Conservation (phyloP, 2,329 filamentous ascomycete species). For the Penicillium vulpinum region DNA sequence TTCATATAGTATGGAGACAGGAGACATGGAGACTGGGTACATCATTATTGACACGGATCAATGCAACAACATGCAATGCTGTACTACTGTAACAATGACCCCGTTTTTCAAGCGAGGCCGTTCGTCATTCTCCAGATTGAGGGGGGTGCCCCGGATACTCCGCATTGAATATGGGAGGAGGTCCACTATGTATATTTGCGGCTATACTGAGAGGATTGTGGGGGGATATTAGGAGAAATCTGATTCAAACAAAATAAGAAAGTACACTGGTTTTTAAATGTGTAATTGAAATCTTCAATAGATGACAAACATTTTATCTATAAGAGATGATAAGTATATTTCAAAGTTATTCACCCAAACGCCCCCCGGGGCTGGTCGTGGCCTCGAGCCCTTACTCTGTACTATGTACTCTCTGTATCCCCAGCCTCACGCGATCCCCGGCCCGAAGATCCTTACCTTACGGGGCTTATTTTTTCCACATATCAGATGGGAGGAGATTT, state of each 20-base stretch:
- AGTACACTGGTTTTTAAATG: too few species aligned
- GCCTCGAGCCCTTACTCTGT: neutral
- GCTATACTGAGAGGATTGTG: neutral
- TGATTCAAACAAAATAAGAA: neutral
- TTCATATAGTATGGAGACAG: conserved; percentile 18
- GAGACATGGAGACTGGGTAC: neutral
- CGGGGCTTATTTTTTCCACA: conserved; percentile 24
- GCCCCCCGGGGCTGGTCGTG: neutral
- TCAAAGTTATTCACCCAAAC: neutral
- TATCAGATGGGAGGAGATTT: conserved; percentile 15
- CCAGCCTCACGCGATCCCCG: conserved; percentile 9
- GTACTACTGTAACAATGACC: neutral
- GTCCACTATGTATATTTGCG: neutral
- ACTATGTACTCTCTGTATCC: too few species aligned
- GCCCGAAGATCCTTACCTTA: conserved; percentile 16
- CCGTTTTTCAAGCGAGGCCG: neutral
- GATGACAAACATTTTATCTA: too few species aligned
- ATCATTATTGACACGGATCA: conserved; percentile 6
- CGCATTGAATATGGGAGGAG: neutral
- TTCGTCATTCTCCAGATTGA: conserved; percentile 5
- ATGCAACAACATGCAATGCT: conserved; percentile 1
- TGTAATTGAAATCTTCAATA: neutral
- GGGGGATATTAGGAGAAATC: neutral
- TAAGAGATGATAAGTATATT: neutral
- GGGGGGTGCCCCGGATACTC: conserved; percentile 3